Conservation (phyloP, 2,329 filamentous ascomycete species). For the Orbilia ellipsospora region DNA sequence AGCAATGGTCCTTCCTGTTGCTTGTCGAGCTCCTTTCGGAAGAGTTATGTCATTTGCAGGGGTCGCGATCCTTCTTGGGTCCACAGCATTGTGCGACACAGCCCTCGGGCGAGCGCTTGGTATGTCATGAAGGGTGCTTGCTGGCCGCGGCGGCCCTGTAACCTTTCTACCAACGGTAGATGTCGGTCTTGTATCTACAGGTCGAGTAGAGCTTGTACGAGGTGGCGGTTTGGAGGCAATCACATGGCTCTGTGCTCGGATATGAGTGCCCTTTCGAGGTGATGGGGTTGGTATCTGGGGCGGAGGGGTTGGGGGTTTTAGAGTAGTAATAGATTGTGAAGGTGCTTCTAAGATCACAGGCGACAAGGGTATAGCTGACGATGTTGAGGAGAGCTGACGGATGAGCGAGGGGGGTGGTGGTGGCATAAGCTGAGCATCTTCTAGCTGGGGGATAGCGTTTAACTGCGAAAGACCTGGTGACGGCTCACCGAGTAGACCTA, state of each 20-base stretch:
- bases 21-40: constrained; percentile 29
- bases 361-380: background rate
- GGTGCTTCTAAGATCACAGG: constrained; percentile 24
- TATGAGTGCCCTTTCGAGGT: constrained; percentile 45
- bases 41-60: constrained; percentile 40
- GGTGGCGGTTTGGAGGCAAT: constrained; percentile 27
- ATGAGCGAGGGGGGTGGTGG: constrained; percentile 41
- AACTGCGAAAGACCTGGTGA: constrained; percentile 17
- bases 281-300: constrained; percentile 49
- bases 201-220: constrained; percentile 33
- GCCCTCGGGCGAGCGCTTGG: constrained; percentile 45
- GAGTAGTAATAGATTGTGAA: constrained; percentile 10
- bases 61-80: constrained; percentile 29
- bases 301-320: constrained; percentile 40
- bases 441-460: constrained; percentile 17
- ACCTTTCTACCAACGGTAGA: constrained; percentile 47
- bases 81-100: constrained; percentile 43
- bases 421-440: constrained; percentile 50
- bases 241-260: constrained; percentile 42
- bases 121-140: constrained; percentile 40
- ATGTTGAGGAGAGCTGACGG: constrained; percentile 32
- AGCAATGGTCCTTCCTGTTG: constrained; percentile 32
- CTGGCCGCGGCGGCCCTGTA: constrained; percentile 29
- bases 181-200: constrained; percentile 42
- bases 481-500: constrained; percentile 40